A percentile compares a stretch with the other conserved stretches of the same genome.
These are phyloP conservation scores for Pseudogymnoascus sp. DNA, from an alignment of 2,329 filamentous ascomycete species.

Conservation along the genomic window DNA sequence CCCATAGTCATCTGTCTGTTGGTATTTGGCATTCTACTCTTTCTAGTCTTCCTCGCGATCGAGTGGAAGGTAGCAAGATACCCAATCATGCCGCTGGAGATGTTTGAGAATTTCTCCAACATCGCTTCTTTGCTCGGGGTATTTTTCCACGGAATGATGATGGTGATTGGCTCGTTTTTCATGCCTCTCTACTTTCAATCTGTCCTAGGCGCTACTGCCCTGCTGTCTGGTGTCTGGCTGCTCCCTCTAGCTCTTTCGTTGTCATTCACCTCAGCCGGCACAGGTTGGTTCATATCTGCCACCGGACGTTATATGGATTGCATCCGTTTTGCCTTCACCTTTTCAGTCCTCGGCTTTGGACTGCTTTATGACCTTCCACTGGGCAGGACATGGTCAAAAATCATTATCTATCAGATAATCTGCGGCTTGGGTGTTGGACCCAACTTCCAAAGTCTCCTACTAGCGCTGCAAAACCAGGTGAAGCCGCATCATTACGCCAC, in stretches of 20 bases:
- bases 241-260: conserved; percentile 63
- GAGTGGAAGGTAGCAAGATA: conserved; percentile 69
- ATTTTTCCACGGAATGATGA: conserved; percentile 60
- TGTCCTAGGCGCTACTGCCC: conserved; percentile 59
- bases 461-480: conserved; percentile 59
- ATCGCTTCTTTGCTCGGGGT: conserved; percentile 57
- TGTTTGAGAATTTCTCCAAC: conserved; percentile 63
- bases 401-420: conserved; percentile 55
- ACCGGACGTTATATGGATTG: conserved; percentile 58
- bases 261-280: conserved; percentile 53
- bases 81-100: conserved; percentile 66
- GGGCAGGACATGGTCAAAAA: conserved; percentile 46
- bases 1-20: conserved; percentile 34
- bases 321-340: conserved; percentile 51
- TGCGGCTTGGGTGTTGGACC: conserved; percentile 59
- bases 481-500: conserved; percentile 58
- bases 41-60: conserved; percentile 56
- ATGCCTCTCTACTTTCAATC: conserved; percentile 68
- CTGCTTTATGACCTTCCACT: conserved; percentile 55
- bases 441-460: conserved; percentile 62
- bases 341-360: conserved; percentile 60
- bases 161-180: conserved; percentile 21
- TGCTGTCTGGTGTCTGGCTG: conserved; percentile 70
- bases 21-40: conserved; percentile 55
- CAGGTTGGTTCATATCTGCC: conserved; percentile 52